A percentile compares a stretch with the other conserved stretches of the same genome.
Evolutionary conservation across 2,329 filamentous ascomycete genomes (phyloP).

Genomic region (Nothomitra cinnamomea): DNA sequence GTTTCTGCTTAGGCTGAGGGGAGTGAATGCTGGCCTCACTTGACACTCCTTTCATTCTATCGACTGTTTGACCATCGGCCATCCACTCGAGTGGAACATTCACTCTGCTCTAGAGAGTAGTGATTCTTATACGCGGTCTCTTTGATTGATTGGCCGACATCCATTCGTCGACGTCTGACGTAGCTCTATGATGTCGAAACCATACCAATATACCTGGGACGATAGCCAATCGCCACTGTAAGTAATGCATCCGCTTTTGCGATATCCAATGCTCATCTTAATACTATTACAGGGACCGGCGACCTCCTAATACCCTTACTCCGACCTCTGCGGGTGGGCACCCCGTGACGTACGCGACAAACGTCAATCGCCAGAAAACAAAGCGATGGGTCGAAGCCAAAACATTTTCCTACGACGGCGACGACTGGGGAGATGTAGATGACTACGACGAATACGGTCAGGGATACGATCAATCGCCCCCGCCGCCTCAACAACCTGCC

Average conservation of each 20-base stretch:
- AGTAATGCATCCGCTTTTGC: neutral
- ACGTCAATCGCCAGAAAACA: slow-evolving; percentile 78
- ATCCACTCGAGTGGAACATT: too few relatives aligned
- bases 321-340: neutral
- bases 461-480: slow-evolving; percentile 31
- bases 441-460: slow-evolving; percentile 47
- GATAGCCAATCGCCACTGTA: slow-evolving; percentile 8
- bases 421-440: slow-evolving; percentile 67
- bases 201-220: slow-evolving; percentile 16
- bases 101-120: too few relatives aligned
- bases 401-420: slow-evolving; percentile 71
- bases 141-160: too few relatives aligned
- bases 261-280: neutral
- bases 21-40: too few relatives aligned
- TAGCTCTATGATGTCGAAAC: slow-evolving; percentile 15
- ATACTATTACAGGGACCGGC: neutral
- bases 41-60: too few relatives aligned
- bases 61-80: too few relatives aligned
- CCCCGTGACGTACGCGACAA: slow-evolving; percentile 54
- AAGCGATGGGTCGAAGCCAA: slow-evolving; percentile 92
- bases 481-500: slow-evolving; percentile 22
- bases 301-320: neutral
- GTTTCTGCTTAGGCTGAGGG: too few relatives aligned
- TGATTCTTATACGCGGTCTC: too few relatives aligned
- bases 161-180: too few relatives aligned